phyloP scores from a whole-genome alignment of 441 rosid genomes.

The California macrophylla region DNA sequence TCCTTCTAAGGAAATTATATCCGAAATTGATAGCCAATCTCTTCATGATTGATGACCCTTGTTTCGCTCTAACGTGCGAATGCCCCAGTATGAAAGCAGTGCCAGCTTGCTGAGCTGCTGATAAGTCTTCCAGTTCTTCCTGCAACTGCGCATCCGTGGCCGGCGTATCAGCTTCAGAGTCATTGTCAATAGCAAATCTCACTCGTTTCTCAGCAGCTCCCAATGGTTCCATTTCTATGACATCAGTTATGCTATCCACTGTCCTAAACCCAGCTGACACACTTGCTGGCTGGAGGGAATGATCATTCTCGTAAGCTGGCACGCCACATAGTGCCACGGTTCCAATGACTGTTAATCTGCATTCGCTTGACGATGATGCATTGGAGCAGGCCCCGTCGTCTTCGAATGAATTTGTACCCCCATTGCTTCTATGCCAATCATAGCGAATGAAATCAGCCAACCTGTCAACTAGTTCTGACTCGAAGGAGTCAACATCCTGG shows the following conservation, averaged over 20 bases:
- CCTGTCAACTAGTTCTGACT: conserved; percentile 60
- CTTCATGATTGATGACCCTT: conserved; percentile 80
- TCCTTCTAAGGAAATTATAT: conserved; percentile 77
- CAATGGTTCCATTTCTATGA: conserved; percentile 52
- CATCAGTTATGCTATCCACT: conserved; percentile 54
- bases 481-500: conserved; percentile 88
- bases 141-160: conserved; percentile 31
- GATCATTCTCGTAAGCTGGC: conserved; percentile 54
- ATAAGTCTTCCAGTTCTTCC: conserved; percentile 60
- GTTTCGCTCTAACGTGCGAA: conserved; percentile 80
- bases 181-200: conserved; percentile 58
- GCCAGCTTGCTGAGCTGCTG: conserved; percentile 65
- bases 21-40: conserved; percentile 69
- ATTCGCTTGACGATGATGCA: conserved; percentile 37
- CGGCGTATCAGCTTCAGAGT: conserved; percentile 24
- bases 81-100: conserved; percentile 88
- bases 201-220: conserved; percentile 38
- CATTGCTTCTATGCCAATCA: conserved; percentile 44
- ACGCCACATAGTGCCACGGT: conserved; percentile 27
- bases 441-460: conserved; percentile 72
- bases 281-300: conserved; percentile 53
- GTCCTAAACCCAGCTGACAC: conserved; percentile 60
- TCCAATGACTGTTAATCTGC: conserved; percentile 77
- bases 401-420: conserved; percentile 20
- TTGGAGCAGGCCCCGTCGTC: conserved; percentile 43